A percentile compares a stretch with the other conserved stretches of the same genome.
These are phyloP conservation scores for Ophiocordyceps sinensis DNA, from an alignment of 2,329 filamentous ascomycete genomes.

Conservation along the genomic window DNA sequence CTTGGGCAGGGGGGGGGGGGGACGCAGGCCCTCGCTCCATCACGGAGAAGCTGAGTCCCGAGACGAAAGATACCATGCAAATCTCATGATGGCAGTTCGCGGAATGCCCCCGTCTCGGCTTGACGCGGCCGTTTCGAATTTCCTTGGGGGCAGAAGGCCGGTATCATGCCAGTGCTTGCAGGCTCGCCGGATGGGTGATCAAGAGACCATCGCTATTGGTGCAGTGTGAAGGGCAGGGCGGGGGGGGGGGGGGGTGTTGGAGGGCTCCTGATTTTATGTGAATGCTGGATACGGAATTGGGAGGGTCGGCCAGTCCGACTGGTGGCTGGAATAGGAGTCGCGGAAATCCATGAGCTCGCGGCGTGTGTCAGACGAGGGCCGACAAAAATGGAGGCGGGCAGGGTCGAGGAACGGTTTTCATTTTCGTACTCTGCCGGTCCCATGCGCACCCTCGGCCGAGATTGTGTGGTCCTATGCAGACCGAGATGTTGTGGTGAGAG, in stretches of 20 bases:
- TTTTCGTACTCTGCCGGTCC: not conserved
- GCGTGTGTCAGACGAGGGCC: not conserved
- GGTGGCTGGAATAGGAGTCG: not conserved
- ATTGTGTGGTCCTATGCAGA: too few species aligned
- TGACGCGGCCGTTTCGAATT: too few species aligned
- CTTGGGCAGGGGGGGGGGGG: too few species aligned
- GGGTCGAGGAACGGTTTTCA: not conserved
- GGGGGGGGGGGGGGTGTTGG: not conserved
- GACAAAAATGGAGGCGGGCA: not conserved
- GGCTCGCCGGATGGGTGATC: not conserved
- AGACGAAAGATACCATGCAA: too few species aligned
- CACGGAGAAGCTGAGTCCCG: too few species aligned
- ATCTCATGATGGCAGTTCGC: too few species aligned
- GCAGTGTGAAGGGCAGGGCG: not conserved
- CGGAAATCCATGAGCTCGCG: not conserved
- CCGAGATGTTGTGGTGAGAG: too few species aligned
- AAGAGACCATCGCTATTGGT: not conserved
- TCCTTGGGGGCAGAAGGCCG: too few species aligned
- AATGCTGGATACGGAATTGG: not conserved
- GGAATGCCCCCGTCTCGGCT: too few species aligned
- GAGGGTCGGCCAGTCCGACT: not conserved
- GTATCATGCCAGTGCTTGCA: too few species aligned
- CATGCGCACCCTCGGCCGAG: too few species aligned
- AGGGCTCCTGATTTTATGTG: not conserved
- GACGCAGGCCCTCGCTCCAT: too few species aligned